Evolutionary conservation across 768 basidiomycete species (phyloP), one percentile per base, ranked within the genome.

Genomic region (Podaxis sp.): DNA sequence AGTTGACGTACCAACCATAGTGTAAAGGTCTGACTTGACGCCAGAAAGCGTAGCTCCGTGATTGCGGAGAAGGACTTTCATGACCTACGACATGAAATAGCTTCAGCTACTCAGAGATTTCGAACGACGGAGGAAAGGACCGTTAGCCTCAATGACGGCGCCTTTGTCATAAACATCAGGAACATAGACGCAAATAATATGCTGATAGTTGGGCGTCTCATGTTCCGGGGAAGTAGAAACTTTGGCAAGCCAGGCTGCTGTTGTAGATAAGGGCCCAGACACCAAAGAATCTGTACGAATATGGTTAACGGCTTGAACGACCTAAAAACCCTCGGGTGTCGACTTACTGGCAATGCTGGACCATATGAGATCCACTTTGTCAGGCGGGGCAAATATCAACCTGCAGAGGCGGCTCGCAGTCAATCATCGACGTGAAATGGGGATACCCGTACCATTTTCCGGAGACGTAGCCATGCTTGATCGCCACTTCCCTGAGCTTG

Each of bases 21-120:
- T 90, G 67, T 91, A 91, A 51, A 92, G 67, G 69, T 91, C 77
- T 4, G 87, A 84, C 68, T 92, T 92, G 13, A 90, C 90, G 7
- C 88, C 88, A 65, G 78, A 83, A 8, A 89, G 77, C 66, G 79
- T 85, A 54, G 85, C 69, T 0, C 90, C 89, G 70, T 90, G 89
- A 55, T 85, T 78, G 60, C 86, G 76, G 49, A 91, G 68, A 9
- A 92, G 76, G 4, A 88, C 76, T 69, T 80, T 85, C 87, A 91
- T 89, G 33, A 90, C 85, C 89, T 88, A 55, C 43, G 6, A n/a
- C 15, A 43, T 15, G 13, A 43, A 15, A 43, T 43, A 6, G 15
- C 1, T 43, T n/a, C n/a, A 43, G 41, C 15, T 8, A 3, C 27
- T 43, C 41, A 43, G 55, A 51, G 15, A 41, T 33, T 29, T 29